Evolutionary conservation across 139 green algal genomes (phyloP), one percentile per base, ranked within the genome.

Genomic region (Chlamydomonas incerta): DNA sequence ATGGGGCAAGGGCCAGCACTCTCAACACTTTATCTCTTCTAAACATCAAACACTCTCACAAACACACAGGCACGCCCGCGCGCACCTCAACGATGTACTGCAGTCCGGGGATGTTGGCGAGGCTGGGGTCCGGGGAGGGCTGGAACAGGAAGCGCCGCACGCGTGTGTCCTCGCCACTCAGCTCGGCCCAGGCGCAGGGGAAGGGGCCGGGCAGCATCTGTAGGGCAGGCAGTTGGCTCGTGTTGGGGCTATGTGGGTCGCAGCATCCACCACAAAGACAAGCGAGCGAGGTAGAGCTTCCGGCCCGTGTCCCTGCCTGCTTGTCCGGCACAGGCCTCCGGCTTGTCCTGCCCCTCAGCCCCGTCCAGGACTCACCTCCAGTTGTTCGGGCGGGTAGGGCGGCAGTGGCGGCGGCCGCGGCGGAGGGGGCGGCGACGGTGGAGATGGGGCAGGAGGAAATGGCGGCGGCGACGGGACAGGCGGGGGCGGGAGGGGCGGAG

Each of bases 21-120:
- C 10, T 47, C 26, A 11, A 13, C 26, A 47, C 1, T 37, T 73
- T 17, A 28, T 13, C 11, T 37, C 34, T 69, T 69, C 35, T 69
- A n/a, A n/a, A n/a, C n/a, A 20, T 33, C 3, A 9, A 20, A 35
- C 14, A 28, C 28, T 35, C 14, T 35, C 24, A 74, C 69, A 57
- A 28, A 50, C 41, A 50, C 41, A 50, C 34, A 31, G 31, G 69
- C 34, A 20, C 33, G 3, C 29, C 11, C 9, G 52, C 34, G 9
- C 71, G 41, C 33, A 80, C 73, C 73, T 80, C 50, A 8, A 80
- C 18, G 9, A 23, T 68, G 73, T 80, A 80, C 2, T 24, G 28
- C n/a, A 68, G 50, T n/a, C 46, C 50, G 24, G 52, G 31, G 2
- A 68, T 21, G n/a, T 13, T 15, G 17, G 73, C 10, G 21, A n/a